Evolutionary conservation across 208 protist species (phyloP).

Genomic region (Crithidia thermophila): DNA sequence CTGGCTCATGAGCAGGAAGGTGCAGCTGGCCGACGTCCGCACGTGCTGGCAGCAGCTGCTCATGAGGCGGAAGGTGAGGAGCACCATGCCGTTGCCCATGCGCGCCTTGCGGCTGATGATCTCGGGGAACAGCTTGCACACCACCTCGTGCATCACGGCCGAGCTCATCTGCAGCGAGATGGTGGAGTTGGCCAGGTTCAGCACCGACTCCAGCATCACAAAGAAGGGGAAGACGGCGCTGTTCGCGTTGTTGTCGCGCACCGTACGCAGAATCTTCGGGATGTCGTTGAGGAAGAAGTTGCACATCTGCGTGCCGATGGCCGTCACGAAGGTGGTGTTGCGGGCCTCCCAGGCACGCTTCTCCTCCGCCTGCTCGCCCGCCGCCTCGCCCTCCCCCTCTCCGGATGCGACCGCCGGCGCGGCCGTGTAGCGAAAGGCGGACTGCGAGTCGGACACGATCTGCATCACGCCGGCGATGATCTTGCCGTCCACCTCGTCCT

Average conservation of each 20-base stretch:
- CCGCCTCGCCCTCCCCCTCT: background rate
- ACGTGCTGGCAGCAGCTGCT: slow-evolving; percentile 86
- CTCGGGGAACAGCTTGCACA: slow-evolving; percentile 78
- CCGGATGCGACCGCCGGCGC: background rate
- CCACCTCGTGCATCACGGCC: slow-evolving; percentile 66
- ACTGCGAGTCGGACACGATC: slow-evolving; percentile 73
- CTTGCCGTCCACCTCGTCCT: slow-evolving; percentile 47
- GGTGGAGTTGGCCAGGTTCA: slow-evolving; percentile 82
- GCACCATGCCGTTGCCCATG: slow-evolving; percentile 79
- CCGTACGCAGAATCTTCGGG: slow-evolving; percentile 51
- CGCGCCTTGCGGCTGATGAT: slow-evolving; percentile 75
- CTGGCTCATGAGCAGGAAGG: slow-evolving; percentile 83
- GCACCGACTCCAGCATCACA: slow-evolving; percentile 76
- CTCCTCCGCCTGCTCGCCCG: slow-evolving; percentile 18
- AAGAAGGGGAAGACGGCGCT: slow-evolving; percentile 82
- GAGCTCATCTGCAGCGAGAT: slow-evolving; percentile 81
- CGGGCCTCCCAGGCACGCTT: slow-evolving; percentile 74
- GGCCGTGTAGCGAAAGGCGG: slow-evolving; percentile 67
- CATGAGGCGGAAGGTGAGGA: slow-evolving; percentile 87
- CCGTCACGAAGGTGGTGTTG: slow-evolving; percentile 71
- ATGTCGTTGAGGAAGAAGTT: slow-evolving; percentile 72
- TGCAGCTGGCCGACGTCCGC: slow-evolving; percentile 53
- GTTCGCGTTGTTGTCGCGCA: slow-evolving; percentile 52
- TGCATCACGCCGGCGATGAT: slow-evolving; percentile 69
- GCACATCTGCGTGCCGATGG: slow-evolving; percentile 64